Conservation (phyloP, 306 rosid species). For the Gastrolobium villosum region DNA sequence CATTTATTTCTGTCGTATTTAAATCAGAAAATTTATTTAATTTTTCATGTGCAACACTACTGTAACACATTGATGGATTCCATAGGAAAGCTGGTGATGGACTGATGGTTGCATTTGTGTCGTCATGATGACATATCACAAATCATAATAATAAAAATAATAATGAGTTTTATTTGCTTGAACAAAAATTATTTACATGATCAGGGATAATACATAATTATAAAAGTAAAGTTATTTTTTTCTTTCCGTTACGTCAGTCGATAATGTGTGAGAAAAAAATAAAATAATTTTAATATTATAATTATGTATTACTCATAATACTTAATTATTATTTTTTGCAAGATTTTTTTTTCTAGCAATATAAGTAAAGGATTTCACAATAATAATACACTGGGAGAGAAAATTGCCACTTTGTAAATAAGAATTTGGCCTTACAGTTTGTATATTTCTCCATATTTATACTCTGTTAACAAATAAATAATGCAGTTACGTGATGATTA, state of each 20-base stretch:
- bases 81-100: slow-evolving; percentile 19
- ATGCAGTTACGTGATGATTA: neutral
- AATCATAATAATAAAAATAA: neutral
- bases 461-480: slow-evolving; percentile 19
- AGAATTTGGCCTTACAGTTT: neutral
- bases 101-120: slow-evolving; percentile 31
- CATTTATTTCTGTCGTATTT: slow-evolving; percentile 43
- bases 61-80: slow-evolving; percentile 41
- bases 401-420: neutral
- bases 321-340: too few relatives aligned
- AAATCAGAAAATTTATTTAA: slow-evolving; percentile 36
- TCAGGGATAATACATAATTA: too few relatives aligned
- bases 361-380: too few relatives aligned
- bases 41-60: slow-evolving; percentile 52
- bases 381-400: neutral
- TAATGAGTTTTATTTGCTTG: too few relatives aligned
- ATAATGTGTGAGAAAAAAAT: too few relatives aligned
- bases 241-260: too few relatives aligned
- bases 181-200: too few relatives aligned
- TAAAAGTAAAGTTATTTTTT: too few relatives aligned
- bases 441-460: neutral
- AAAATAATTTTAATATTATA: too few relatives aligned
- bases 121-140: slow-evolving; percentile 42
- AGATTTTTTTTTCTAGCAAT: too few relatives aligned
- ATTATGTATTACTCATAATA: too few relatives aligned